These are phyloP conservation scores for Mycena haematopus DNA, from an alignment of 768 basidiomycete genomes.

Conservation along the genomic window DNA sequence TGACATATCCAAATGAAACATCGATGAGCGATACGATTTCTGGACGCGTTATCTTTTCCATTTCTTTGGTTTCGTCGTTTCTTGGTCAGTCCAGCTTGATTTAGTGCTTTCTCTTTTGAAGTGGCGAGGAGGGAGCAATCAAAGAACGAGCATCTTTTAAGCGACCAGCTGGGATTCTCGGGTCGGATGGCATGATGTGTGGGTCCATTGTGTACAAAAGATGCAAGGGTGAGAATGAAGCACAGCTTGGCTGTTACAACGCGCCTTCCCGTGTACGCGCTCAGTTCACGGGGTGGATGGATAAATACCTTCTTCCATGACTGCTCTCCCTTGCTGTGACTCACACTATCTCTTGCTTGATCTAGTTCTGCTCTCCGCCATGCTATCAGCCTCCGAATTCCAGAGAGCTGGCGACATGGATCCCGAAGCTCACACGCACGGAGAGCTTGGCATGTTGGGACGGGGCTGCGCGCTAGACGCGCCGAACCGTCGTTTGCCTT, in stretches of 20 bases:
- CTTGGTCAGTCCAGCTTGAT: not conserved
- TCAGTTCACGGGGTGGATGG: not conserved
- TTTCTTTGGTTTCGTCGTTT: not conserved
- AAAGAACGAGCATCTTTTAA: not conserved
- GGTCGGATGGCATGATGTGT: not conserved
- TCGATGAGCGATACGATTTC: slow-evolving; percentile 1
- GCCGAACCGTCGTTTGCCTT: not conserved
- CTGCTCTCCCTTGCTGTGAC: slow-evolving; percentile 1
- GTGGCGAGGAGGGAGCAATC: not conserved
- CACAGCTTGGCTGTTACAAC: not conserved
- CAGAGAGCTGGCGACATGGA: not conserved
- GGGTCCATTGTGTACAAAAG: slow-evolving; percentile 7
- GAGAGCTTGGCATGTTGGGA: not conserved
- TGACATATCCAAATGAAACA: not conserved
- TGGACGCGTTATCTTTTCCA: not conserved
- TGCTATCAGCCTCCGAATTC: slow-evolving; percentile 14
- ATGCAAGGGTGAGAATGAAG: slow-evolving; percentile 3
- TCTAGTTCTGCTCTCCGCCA: slow-evolving; percentile 2
- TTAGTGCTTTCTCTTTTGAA: not conserved
- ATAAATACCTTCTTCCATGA: slow-evolving; percentile 20
- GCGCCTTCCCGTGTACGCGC: not conserved
- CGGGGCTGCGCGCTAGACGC: slow-evolving; percentile 7
- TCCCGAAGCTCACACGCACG: not conserved
- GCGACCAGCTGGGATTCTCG: slow-evolving; percentile 12
- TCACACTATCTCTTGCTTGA: not conserved